Base-by-base conservation (phyloP, 192 early-diverging fungal species). In the Coemansia sp. region DNA sequence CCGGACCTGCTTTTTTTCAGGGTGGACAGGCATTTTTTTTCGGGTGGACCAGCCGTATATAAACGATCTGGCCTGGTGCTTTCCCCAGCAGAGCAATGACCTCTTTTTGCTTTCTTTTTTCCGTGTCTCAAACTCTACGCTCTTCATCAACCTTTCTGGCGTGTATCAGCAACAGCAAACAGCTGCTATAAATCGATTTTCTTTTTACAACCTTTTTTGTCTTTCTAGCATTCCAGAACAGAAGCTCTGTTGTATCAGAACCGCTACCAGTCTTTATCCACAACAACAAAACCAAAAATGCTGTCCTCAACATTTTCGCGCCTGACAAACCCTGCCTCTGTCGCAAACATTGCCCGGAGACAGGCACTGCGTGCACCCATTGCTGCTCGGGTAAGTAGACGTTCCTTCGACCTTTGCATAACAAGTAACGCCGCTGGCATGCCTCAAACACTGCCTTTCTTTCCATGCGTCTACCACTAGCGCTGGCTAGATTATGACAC, bases 231-330 rank as follows among this genome's bases (percentile, higher is more conserved):
- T 56, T 30, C n/a, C 30, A 32, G 2, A 56, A 32, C 54, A 56
- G 29, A 33, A 29, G 10, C 28, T 14, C 31, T 8, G 16, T 22
- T 32, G 14, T 31, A 56, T 20, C 54, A 32, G 29, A 29, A 20
- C 54, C 54, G 29, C 25, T 14, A 29, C 51, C 51, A 54, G 17
- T 1, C 10, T 6, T 54, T 29, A 55, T 55, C 29, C 54, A 31
- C 12, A 55, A 30, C 25, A 4, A 56, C 30, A 31, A 32, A 6
- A 55, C 40, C 17, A 61, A 71, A 17, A 45, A 78, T 78, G 76
- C 64, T 78, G 57, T 78, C 75, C 22, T 61, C 65, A 29, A 61
- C 69, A 61, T 48, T 61, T 32, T 56, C 76, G 49, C 76, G 76
- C 33, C 54, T 76, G 31, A 48, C 61, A 55, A 34, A 48, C 30